phyloP scores from a whole-genome alignment of 805 yeast genomes.

The Candida wancherniae region DNA sequence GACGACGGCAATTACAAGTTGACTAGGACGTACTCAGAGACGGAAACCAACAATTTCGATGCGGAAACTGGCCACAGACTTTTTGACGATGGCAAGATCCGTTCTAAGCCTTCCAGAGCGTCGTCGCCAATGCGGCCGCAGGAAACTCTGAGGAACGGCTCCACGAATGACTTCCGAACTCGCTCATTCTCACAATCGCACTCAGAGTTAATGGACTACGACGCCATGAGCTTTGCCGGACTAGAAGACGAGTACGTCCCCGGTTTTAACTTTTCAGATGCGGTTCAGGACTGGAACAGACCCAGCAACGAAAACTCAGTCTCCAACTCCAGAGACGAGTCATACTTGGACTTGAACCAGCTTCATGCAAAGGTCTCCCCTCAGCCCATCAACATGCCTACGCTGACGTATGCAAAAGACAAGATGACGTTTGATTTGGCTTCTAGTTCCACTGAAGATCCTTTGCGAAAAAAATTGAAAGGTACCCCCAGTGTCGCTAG shows the following conservation, averaged over 20 bases:
- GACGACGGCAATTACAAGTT: conserved; percentile 23
- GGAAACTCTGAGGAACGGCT: conserved; percentile 3
- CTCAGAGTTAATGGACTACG: conserved; percentile 17
- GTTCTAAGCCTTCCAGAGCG: conserved; percentile 34
- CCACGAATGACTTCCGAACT: conserved; percentile 4
- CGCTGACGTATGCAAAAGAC: conserved; percentile 8
- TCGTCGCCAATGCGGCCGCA: conserved; percentile 8
- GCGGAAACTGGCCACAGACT: conserved; percentile 49
- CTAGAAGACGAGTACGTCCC: conserved; percentile 77
- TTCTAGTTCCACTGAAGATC: conserved; percentile 7
- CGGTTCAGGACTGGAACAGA: conserved; percentile 47
- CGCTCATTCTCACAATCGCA: conserved; percentile 33
- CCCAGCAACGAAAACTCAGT: conserved; percentile 28
- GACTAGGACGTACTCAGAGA: conserved; percentile 59
- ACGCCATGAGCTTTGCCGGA: conserved; percentile 30
- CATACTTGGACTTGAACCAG: conserved; percentile 37
- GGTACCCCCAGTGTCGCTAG: conserved; percentile 21
- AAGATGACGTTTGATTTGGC: conserved; percentile 7
- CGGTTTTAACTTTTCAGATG: conserved; percentile 54
- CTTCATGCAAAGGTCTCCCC: conserved; percentile 43
- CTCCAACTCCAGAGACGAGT: conserved; percentile 30
- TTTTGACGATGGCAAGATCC: conserved; percentile 48
- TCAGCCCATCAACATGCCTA: conserved; percentile 30
- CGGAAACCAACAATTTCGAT: conserved; percentile 58
- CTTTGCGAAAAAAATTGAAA: conserved; percentile 23